Evolutionary conservation across 306 rosid genomes (phyloP).

Genomic region (Trifolium subterraneum): DNA sequence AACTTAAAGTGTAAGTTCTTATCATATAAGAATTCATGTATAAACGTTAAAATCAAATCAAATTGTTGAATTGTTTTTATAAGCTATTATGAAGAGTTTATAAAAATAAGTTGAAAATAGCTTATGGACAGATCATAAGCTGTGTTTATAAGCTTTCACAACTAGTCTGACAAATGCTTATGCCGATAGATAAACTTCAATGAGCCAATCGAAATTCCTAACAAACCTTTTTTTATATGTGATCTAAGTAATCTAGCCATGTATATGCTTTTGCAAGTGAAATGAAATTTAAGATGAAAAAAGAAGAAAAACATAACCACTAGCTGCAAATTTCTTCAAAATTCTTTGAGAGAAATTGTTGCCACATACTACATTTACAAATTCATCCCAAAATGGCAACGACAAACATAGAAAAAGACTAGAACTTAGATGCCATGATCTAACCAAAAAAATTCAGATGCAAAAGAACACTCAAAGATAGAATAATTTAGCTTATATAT

Average conservation of each 20-base stretch:
- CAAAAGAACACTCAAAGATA: neutral
- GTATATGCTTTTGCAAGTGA: conserved; percentile 23
- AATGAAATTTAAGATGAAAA: conserved; percentile 15
- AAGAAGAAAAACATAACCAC: conserved; percentile 33
- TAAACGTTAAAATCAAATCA: neutral
- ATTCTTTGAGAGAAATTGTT: conserved; percentile 9
- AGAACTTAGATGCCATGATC: conserved; percentile 22
- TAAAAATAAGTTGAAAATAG: neutral
- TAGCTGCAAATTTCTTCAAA: neutral
- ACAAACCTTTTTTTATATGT: neutral
- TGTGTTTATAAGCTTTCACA: neutral
- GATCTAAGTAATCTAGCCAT: conserved; percentile 39
- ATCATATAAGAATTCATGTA: neutral
- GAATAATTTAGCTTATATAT: too few species aligned
- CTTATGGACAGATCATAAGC: neutral
- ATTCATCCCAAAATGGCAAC: conserved; percentile 3
- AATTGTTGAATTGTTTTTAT: too few species aligned
- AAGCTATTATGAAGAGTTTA: neutral
- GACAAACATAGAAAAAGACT: neutral
- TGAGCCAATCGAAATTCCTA: neutral
- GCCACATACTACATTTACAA: conserved; percentile 26
- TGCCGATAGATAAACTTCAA: neutral
- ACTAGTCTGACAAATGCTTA: neutral
- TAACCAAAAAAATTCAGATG: conserved; percentile 13
- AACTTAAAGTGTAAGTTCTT: neutral